These are phyloP conservation scores for Talaromyces atroroseus DNA, from an alignment of 2,329 filamentous ascomycete species.

Conservation along the genomic window DNA sequence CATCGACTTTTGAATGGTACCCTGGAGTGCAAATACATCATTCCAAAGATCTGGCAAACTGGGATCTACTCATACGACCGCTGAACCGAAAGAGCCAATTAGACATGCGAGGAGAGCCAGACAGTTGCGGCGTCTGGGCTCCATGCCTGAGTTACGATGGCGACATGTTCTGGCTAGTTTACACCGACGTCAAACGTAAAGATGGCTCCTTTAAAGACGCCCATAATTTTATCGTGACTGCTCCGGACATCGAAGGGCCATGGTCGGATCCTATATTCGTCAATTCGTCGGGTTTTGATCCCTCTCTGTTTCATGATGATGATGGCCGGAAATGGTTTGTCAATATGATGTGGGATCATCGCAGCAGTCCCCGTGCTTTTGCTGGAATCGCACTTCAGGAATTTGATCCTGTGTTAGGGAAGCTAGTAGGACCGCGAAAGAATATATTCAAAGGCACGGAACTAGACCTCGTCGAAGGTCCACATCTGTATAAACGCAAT, in stretches of 20 bases:
- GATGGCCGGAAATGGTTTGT: constrained; percentile 14
- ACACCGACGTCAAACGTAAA: constrained; percentile 53
- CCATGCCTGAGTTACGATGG: constrained; percentile 42
- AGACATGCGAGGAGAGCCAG: constrained; percentile 19
- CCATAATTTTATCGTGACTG: constrained; percentile 46
- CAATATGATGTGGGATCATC: constrained; percentile 14
- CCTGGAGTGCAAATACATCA: constrained; percentile 55
- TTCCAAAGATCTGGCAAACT: constrained; percentile 41
- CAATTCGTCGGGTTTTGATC: constrained; percentile 49
- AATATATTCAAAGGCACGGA: constrained; percentile 14
- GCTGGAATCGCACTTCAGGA: constrained; percentile 12
- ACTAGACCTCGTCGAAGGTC: constrained; percentile 38
- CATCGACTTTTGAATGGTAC: constrained; percentile 57
- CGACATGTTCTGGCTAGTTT: constrained; percentile 41
- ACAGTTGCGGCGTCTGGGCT: constrained; percentile 37
- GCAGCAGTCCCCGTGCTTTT: constrained; percentile 1
- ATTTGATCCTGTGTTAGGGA: constrained; percentile 9
- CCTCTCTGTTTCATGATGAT: constrained; percentile 50
- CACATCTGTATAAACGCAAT: constrained; percentile 47
- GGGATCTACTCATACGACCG: constrained; percentile 26
- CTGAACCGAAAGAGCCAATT: constrained; percentile 21
- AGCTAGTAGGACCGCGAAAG: constrained; percentile 4
- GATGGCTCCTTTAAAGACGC: constrained; percentile 61
- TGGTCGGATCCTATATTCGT: constrained; percentile 49
- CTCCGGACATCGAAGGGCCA: constrained; percentile 29